These are phyloP conservation scores for Encephalitozoon cuniculi DNA, from an alignment of 371 early-diverging fungal species.

Conservation along the genomic window DNA sequence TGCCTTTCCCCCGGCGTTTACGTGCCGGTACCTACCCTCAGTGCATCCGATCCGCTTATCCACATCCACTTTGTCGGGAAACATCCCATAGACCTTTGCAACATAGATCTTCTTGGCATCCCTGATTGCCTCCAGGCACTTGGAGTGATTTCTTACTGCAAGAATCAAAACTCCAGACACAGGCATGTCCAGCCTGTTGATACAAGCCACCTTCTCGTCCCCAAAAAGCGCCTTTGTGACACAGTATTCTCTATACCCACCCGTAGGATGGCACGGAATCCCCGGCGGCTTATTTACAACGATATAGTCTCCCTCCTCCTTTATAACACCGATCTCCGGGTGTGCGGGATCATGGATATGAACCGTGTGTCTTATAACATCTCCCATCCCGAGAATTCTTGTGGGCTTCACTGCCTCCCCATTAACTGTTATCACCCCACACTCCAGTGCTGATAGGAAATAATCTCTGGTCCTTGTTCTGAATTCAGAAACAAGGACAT, in stretches of 20 bases:
- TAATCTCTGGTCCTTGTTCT: constrained; percentile 47
- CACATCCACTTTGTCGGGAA: constrained; percentile 47
- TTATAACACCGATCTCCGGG: constrained; percentile 50
- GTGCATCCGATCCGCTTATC: constrained; percentile 40
- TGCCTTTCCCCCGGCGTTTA: constrained; percentile 51
- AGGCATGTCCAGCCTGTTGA: constrained; percentile 61
- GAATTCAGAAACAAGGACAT: constrained; percentile 57
- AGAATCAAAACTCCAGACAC: constrained; percentile 61
- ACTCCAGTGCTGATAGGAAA: constrained; percentile 54
- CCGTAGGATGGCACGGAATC: constrained; percentile 62
- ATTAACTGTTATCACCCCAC: constrained; percentile 60
- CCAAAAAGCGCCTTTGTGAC: constrained; percentile 45
- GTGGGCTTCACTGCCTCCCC: constrained; percentile 22
- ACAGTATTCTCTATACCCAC: constrained; percentile 57
- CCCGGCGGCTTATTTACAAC: constrained; percentile 61
- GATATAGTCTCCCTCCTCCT: constrained; percentile 46
- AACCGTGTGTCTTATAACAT: constrained; percentile 58
- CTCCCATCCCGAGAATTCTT: constrained; percentile 48
- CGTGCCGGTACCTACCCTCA: constrained; percentile 32
- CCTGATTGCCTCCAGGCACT: constrained; percentile 44
- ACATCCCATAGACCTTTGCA: constrained; percentile 57
- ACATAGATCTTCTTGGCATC: constrained; percentile 58
- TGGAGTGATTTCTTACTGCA: constrained; percentile 39
- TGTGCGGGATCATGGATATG: constrained; percentile 60
- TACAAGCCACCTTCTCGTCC: constrained; percentile 42